Percentiles rank a stretch among this genome's conserved stretches.
phyloP scores from a whole-genome alignment of 768 basidiomycete genomes.

The Sporobolomyces pararoseus region DNA sequence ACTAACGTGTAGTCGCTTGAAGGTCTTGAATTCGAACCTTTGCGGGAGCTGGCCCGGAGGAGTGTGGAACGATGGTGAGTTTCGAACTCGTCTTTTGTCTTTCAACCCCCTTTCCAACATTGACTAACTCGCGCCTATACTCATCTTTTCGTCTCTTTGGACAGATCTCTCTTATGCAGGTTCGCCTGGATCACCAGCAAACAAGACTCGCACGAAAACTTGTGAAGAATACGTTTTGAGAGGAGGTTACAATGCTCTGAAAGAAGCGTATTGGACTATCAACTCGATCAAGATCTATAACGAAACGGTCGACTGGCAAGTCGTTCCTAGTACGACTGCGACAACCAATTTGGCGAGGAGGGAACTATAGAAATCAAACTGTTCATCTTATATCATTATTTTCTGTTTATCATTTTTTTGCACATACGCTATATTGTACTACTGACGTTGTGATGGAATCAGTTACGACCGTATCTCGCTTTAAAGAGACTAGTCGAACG shows the following conservation, averaged over 20 bases:
- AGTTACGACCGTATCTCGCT: no score
- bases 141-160: background rate
- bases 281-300: constrained; percentile 16
- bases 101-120: background rate
- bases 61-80: constrained; percentile 3
- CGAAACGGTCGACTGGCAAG: background rate
- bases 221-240: background rate
- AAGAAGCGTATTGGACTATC: constrained; percentile 8
- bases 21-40: constrained; percentile 7
- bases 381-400: no score
- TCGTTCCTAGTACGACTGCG: background rate
- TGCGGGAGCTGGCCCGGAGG: background rate
- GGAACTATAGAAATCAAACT: no score
- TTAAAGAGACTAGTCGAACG: no score
- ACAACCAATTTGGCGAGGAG: background rate
- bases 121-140: background rate
- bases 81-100: background rate
- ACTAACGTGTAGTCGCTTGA: no score
- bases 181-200: background rate
- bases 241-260: background rate
- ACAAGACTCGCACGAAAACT: background rate
- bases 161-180: constrained; percentile 2
- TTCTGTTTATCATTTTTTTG: no score
- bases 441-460: no score
- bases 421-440: no score